Evolutionary conservation across 768 basidiomycete species (phyloP).

Genomic region (Tephrocybe sp.): DNA sequence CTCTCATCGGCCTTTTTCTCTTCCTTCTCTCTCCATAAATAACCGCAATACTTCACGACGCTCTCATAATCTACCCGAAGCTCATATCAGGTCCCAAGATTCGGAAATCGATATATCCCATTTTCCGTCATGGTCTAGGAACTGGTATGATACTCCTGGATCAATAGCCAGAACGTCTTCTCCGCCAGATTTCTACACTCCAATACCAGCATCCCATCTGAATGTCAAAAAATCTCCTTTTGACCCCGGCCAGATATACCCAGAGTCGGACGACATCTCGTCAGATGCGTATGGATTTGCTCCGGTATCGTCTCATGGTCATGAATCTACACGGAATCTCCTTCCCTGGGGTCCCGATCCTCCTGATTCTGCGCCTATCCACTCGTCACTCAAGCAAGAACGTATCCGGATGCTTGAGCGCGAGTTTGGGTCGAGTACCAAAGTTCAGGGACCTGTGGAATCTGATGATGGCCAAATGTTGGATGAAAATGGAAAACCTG

Average conservation of each 20-base stretch:
- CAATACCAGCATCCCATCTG: conserved; percentile 26
- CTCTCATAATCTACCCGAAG: conserved; percentile 19
- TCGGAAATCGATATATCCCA: conserved; percentile 57
- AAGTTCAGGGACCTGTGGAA: conserved; percentile 23
- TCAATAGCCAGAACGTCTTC: conserved; percentile 18
- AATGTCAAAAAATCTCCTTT: conserved; percentile 28
- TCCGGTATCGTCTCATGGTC: conserved; percentile 34
- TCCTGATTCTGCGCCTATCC: conserved; percentile 39
- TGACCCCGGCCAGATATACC: conserved; percentile 32
- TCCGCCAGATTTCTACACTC: conserved; percentile 27
- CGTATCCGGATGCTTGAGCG: conserved; percentile 69
- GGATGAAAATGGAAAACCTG: conserved; percentile 46
- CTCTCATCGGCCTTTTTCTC: conserved; percentile 41
- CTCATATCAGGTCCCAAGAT: conserved; percentile 24
- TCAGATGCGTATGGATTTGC: conserved; percentile 31
- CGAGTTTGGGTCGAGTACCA: conserved; percentile 53
- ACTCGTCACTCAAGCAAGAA: conserved; percentile 59
- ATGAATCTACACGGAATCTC: conserved; percentile 40
- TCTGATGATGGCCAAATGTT: conserved; percentile 26
- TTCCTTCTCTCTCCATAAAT: conserved; percentile 39
- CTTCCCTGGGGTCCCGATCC: conserved; percentile 55
- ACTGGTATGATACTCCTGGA: conserved; percentile 49
- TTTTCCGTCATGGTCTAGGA: conserved; percentile 63
- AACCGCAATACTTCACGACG: conserved; percentile 20
- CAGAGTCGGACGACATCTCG: conserved; percentile 20